phyloP scores from a whole-genome alignment of 2,329 filamentous ascomycete genomes.

The Alternaria sp. region DNA sequence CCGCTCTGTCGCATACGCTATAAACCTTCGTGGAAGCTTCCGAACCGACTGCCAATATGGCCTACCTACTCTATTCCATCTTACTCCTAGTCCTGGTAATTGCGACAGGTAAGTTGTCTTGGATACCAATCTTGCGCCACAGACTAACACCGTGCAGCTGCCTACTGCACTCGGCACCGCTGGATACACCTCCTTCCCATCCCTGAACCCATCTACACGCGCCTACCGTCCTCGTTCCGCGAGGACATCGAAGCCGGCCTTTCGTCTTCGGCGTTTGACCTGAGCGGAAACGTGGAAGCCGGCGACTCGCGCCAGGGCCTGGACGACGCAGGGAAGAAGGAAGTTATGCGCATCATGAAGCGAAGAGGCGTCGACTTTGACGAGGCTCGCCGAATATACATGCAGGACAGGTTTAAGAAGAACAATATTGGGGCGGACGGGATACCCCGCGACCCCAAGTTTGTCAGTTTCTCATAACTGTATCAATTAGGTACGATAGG shows the following conservation, averaged over 20 bases:
- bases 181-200: constrained; percentile 77
- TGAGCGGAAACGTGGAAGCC: constrained; percentile 78
- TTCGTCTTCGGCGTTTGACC: constrained; percentile 82
- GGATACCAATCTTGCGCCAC: constrained; percentile 10
- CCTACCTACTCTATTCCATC: constrained; percentile 80
- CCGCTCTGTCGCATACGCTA: constrained; percentile 23
- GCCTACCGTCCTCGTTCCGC: constrained; percentile 78
- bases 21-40: constrained; percentile 10
- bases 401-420: constrained; percentile 83
- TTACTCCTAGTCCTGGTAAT: constrained; percentile 74
- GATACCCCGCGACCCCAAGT: constrained; percentile 88
- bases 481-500: background rate
- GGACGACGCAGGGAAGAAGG: constrained; percentile 79
- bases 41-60: constrained; percentile 63
- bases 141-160: constrained; percentile 57
- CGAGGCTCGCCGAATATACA: constrained; percentile 85
- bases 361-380: constrained; percentile 82
- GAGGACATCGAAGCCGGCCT: constrained; percentile 89
- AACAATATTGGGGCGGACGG: constrained; percentile 91
- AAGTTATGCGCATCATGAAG: constrained; percentile 92
- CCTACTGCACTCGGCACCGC: constrained; percentile 80
- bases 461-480: constrained; percentile 80
- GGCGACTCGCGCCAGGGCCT: constrained; percentile 83
- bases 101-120: constrained; percentile 67
- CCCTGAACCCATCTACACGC: constrained; percentile 74